Evolutionary conservation across 2,329 filamentous ascomycete genomes (phyloP).

Genomic region (Penicillium griseofulvum): DNA sequence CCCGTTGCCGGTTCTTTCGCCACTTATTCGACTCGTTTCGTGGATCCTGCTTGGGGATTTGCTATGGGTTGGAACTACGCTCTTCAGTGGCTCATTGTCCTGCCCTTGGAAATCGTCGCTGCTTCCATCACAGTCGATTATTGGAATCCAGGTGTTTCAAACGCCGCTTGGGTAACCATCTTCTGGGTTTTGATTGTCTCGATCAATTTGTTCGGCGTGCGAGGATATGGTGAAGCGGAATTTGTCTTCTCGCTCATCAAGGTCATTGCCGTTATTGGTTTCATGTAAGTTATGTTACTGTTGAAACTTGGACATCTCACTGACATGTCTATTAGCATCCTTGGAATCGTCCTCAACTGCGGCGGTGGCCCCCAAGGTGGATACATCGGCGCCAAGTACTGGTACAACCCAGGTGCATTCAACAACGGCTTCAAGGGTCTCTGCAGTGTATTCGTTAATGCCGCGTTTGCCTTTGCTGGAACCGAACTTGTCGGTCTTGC

Average conservation of each 20-base stretch:
- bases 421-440: constrained; percentile 67
- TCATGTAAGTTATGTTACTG: constrained; percentile 61
- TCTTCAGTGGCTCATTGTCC: constrained; percentile 78
- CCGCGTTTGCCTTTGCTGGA: constrained; percentile 61
- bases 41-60: constrained; percentile 93
- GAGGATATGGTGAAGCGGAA: constrained; percentile 85
- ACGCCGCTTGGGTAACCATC: constrained; percentile 75
- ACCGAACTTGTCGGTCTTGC: constrained; percentile 62
- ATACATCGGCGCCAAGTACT: constrained; percentile 78
- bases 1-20: constrained; percentile 91
- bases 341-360: constrained; percentile 81
- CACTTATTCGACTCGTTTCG: constrained; percentile 84
- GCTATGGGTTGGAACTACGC: constrained; percentile 96
- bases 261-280: constrained; percentile 79
- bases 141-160: constrained; percentile 66
- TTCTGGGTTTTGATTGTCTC: constrained; percentile 72
- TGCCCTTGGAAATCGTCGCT: constrained; percentile 83
- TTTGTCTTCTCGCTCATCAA: constrained; percentile 87
- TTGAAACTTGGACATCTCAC: constrained; percentile 7
- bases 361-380: constrained; percentile 70
- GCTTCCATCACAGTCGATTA: constrained; percentile 81
- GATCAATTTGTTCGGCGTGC: constrained; percentile 87
- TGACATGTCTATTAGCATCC: constrained; percentile 55
- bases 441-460: constrained; percentile 62
- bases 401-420: constrained; percentile 72